These are phyloP conservation scores for Rheum nobile DNA, from an alignment of 148 eudicot genomes.

Conservation along the genomic window DNA sequence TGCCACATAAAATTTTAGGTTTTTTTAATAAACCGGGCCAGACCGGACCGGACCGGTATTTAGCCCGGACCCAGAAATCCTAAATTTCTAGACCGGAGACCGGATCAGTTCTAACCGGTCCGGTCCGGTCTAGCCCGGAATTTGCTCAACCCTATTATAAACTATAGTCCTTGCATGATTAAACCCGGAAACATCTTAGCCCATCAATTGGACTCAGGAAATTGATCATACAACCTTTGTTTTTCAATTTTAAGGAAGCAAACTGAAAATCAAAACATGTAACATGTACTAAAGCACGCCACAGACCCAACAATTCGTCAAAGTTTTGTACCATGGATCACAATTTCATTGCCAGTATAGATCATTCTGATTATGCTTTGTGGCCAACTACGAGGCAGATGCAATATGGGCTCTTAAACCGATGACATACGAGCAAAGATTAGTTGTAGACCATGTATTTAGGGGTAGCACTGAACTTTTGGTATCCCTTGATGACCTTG, in stretches of 20 bases:
- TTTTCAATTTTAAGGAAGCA: neutral
- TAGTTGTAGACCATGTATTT: slow-evolving; percentile 92
- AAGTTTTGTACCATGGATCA: too few relatives aligned
- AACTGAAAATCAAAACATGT: neutral
- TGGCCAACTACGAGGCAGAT: too few relatives aligned
- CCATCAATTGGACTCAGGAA: neutral
- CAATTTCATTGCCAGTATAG: neutral
- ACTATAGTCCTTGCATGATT: neutral
- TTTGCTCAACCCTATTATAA: too few relatives aligned
- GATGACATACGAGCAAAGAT: neutral
- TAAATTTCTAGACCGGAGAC: too few relatives aligned
- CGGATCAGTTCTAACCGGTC: too few relatives aligned
- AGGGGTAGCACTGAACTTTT: slow-evolving; percentile 98
- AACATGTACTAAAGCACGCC: neutral
- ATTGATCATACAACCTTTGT: neutral
- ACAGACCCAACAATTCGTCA: too few relatives aligned
- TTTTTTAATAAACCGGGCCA: too few relatives aligned
- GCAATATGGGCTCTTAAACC: neutral
- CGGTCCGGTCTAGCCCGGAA: too few relatives aligned
- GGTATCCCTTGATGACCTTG: slow-evolving; percentile 94
- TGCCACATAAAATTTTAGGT: too few relatives aligned
- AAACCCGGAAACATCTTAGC: neutral
- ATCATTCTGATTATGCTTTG: too few relatives aligned
- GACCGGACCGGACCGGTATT: too few relatives aligned
- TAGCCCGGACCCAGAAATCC: too few relatives aligned